Conservation (phyloP, 345 rosid species). For the Rhodamnia rubescens region DNA sequence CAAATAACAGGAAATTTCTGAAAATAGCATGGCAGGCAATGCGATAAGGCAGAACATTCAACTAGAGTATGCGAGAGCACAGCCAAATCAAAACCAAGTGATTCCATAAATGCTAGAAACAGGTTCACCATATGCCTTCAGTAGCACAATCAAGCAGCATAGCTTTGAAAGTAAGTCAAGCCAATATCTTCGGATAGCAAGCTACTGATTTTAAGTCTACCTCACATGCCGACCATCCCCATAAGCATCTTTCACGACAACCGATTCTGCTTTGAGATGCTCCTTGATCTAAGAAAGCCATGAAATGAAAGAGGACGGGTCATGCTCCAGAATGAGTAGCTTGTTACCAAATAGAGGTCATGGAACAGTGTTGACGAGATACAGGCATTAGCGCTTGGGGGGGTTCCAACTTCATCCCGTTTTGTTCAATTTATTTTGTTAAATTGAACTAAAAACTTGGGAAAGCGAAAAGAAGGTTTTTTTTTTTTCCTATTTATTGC, state of each 20-base stretch:
- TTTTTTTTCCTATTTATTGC: background rate
- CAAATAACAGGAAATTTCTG: background rate
- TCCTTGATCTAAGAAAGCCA: conserved; percentile 55
- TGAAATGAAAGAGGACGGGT: background rate
- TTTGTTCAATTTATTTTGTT: background rate
- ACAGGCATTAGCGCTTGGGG: background rate
- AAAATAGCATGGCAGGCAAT: background rate
- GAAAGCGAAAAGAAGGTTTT: background rate
- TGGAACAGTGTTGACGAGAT: background rate
- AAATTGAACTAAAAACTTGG: background rate
- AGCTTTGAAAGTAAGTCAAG: no score
- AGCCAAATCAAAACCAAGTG: background rate
- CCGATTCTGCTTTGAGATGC: conserved; percentile 67
- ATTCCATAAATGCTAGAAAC: background rate
- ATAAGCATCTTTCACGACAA: conserved; percentile 69
- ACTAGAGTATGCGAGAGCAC: background rate
- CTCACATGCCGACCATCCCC: conserved; percentile 97
- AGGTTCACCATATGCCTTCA: background rate
- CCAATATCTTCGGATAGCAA: no score
- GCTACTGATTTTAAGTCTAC: conserved; percentile 19
- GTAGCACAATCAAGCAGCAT: background rate
- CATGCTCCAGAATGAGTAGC: background rate
- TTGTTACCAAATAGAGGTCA: background rate
- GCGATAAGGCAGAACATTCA: background rate
- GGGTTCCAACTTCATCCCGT: background rate